Evolutionary conservation across 208 protist genomes (phyloP).

Genomic region (Crithidia bombi): DNA sequence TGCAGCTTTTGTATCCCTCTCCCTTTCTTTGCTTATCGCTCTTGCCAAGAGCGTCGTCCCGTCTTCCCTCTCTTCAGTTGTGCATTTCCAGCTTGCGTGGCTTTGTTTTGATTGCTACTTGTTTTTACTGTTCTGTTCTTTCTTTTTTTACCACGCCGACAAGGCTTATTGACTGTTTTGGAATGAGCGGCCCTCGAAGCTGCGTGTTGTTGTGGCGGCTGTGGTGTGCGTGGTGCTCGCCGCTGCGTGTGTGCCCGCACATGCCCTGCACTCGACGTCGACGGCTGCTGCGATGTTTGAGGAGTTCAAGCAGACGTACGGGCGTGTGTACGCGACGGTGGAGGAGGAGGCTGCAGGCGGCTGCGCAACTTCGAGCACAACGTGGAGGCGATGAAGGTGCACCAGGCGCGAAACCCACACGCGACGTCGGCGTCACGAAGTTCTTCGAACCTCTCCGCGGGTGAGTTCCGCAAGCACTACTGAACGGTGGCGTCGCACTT

Average conservation of each 20-base stretch:
- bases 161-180: too few species aligned
- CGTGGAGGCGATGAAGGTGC: slow-evolving; percentile 30
- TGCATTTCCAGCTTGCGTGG: too few species aligned
- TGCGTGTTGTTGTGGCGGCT: slow-evolving; percentile 17
- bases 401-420: slow-evolving; percentile 54
- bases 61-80: too few species aligned
- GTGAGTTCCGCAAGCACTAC: slow-evolving; percentile 55
- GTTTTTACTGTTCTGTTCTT: slow-evolving; percentile 1
- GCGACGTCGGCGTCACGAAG: slow-evolving; percentile 53
- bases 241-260: slow-evolving; percentile 10
- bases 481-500: slow-evolving; percentile 47
- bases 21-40: too few species aligned
- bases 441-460: slow-evolving; percentile 70
- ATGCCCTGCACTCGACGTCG: slow-evolving; percentile 22
- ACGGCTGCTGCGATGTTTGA: slow-evolving; percentile 34
- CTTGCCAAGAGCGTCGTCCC: too few species aligned
- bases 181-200: slow-evolving; percentile 14
- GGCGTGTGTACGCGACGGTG: slow-evolving; percentile 36
- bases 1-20: too few species aligned
- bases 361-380: slow-evolving; percentile 49
- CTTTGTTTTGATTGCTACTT: too few species aligned
- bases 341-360: slow-evolving; percentile 44
- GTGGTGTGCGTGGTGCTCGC: slow-evolving; percentile 33
- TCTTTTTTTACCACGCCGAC: too few species aligned
- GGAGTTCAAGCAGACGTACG: slow-evolving; percentile 51